phyloP scores from a whole-genome alignment of 139 green algal species.

The Haematococcus sp. region DNA sequence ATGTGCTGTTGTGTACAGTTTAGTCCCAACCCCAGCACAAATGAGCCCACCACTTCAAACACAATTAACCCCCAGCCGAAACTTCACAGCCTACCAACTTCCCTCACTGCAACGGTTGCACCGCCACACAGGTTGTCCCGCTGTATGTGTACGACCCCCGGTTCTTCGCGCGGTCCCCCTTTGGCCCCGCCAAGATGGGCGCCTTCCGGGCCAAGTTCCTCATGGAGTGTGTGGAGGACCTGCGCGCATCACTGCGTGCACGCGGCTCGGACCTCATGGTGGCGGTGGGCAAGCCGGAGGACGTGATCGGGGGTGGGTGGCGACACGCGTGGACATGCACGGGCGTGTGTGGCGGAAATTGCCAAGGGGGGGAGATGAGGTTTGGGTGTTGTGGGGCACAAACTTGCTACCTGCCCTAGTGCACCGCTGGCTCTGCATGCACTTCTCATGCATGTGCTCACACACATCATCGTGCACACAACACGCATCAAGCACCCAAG shows the following conservation, averaged over 20 bases:
- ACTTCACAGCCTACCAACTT: no score
- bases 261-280: conserved; percentile 79
- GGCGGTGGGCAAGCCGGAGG: conserved; percentile 72
- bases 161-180: conserved; percentile 51
- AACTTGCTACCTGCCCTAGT: not conserved
- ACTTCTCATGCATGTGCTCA: no score
- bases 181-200: conserved; percentile 67
- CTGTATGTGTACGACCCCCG: conserved; percentile 92
- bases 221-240: conserved; percentile 77
- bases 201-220: conserved; percentile 74
- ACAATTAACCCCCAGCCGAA: no score
- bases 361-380: not conserved
- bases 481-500: not conserved
- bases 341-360: no score
- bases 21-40: no score
- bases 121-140: conserved; percentile 77
- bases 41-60: no score
- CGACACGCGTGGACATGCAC: no score
- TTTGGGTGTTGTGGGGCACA: not conserved
- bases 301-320: conserved; percentile 58
- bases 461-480: no score
- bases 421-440: no score
- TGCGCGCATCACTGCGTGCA: conserved; percentile 54
- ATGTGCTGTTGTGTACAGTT: no score
- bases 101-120: no score